Base-by-base conservation (phyloP, 495 filamentous ascomycete genomes). In the Penicillium riverlandense region DNA sequence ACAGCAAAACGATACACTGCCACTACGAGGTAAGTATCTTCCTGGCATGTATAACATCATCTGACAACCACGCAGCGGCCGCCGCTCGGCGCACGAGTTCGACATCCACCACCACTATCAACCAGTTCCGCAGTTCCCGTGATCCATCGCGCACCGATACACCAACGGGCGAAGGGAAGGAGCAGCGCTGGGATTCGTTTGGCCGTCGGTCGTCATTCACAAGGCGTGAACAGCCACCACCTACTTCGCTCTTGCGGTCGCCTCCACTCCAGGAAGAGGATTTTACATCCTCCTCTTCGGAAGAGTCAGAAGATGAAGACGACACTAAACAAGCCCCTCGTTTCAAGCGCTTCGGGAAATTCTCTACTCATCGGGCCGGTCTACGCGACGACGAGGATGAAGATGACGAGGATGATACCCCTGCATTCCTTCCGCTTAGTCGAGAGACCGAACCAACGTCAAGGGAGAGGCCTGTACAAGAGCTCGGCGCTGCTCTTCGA, bases 341-440 rank as follows among this genome's bases (percentile, higher is more conserved):
- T 4, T 65, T 67, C 38, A 57, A 56, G 39, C 65, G 60, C 7
- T 68, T 70, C 37, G 67, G 66, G 6, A 63, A 63, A 43, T 65
- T 63, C 34, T 73, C 69, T 1, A 63, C 51, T 1, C 65, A 70
- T 29, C 58, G 54, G 11, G 51, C 58, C 0, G 54, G 65, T 8
- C 40, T 69, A 1, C 50, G 59, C 8, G 67, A 68, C 39, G 64
- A 69, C 9, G 63, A 72, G 6, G 64, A 71, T 30, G 70, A 75
- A 7, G 72, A 71, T 30, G 70, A 75, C 8, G 72, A 76, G 8
- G 76, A 78, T 33, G 75, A 79, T 29, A 61, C 70, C 0, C 85
- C 86, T 1, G 82, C 85, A 1, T 95, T 91, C 54, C 73, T 92
- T 2, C 88, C 90, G 1, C 79, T 87, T 50, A 55, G 44, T 32